Conservation (phyloP, 176 grass and related monocot species). For the Aegilops umbellulata region DNA sequence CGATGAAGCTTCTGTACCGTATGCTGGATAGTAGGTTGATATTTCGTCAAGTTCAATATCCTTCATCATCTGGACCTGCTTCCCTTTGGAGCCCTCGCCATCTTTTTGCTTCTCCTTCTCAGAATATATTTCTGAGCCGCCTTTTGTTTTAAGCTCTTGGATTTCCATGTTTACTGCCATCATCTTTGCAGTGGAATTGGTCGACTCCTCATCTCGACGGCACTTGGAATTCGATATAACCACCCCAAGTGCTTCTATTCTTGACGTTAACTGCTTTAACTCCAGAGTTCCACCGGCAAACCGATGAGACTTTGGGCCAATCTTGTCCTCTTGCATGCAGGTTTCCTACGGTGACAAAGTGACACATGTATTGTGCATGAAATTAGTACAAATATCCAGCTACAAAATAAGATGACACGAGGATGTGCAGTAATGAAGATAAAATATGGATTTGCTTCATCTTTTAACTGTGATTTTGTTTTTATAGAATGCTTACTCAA, state of each 20-base stretch:
- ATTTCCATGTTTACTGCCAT: conserved; percentile 31
- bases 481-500: neutral
- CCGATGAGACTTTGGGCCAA: neutral
- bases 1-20: conserved; percentile 35
- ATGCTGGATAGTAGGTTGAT: conserved; percentile 57
- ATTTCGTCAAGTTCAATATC: conserved; percentile 89
- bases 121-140: conserved; percentile 26
- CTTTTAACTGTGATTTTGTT: neutral
- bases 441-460: neutral
- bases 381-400: conserved; percentile 6
- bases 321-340: conserved; percentile 1
- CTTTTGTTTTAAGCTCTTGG: conserved; percentile 42
- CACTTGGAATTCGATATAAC: conserved; percentile 34
- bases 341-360: conserved; percentile 37
- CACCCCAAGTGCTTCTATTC: conserved; percentile 63
- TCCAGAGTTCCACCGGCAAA: conserved; percentile 26
- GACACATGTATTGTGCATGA: neutral
- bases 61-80: conserved; percentile 68
- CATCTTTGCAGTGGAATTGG: conserved; percentile 35
- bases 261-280: conserved; percentile 53
- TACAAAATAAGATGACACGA: neutral
- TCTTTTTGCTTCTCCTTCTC: conserved; percentile 35
- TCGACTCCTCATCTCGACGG: conserved; percentile 47
- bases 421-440: conserved; percentile 5
- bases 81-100: conserved; percentile 51